Base-by-base conservation (phyloP, 306 rosid genomes). In the Prunus armeniaca region DNA sequence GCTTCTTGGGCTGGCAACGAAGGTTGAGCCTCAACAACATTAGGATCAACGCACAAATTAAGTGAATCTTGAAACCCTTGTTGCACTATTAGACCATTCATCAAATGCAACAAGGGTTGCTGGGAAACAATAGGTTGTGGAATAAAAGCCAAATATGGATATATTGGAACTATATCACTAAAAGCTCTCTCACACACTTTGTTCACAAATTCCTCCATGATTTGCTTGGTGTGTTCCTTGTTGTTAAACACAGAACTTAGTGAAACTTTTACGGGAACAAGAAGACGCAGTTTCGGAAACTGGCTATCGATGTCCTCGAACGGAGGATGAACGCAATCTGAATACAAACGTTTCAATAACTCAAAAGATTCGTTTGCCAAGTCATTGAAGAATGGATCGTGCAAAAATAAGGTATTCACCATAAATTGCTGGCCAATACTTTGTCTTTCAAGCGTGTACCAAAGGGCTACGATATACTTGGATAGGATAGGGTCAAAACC, bases 111-210 rank as follows among this genome's bases (percentile, higher is more conserved):
- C 8, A 34, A 27, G 41, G 67, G 15, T 18, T 11, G 56, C 15
- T 13, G 47, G 20, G 34, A 15, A 62, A 11, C 45, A 15, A 9
- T 15, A 9, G 2, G 20, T 27, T 5, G 34, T 5, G 10, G 67
- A 52, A 49, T 12, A 1, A 12, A 13, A 60, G 10, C 20, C 20
- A 63, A 63, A 63, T 63, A 28, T 28, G 67, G 67, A 63, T 15
- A 6, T 13, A 11, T 1, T 9, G 47, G 69, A 5, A 55, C 54
- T 25, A 68, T 68, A 28, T 77, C 80, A 13, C 38, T 8, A 9
- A 77, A 77, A 12, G 80, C 75, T 68, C 11, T 58, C 0, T 68
- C 80, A 11, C 15, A 68, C 28, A 77, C 61, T 18, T 68, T 27
- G 22, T 14, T 30, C 1, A 68, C 10, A 24, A 67, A 28, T 30